Conservation (phyloP, 2,329 filamentous ascomycete genomes). For the Neonectria punicea region DNA sequence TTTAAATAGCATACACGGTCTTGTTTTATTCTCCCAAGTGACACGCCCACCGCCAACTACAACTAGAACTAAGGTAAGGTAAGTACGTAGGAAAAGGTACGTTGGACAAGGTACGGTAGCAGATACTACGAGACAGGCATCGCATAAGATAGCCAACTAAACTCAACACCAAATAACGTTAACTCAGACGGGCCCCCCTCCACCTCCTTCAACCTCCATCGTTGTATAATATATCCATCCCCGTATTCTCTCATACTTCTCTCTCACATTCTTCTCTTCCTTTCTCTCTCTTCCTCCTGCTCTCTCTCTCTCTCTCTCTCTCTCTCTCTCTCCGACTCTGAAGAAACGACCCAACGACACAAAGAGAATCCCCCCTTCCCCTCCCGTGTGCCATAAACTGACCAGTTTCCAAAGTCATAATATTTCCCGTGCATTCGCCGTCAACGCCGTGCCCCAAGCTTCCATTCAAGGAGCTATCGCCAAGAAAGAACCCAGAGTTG, state of each 20-base stretch:
- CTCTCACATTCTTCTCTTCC: slow-evolving; percentile 6
- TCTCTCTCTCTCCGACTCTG: background rate
- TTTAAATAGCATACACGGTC: slow-evolving; percentile 27
- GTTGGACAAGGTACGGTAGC: background rate
- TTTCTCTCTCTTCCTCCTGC: background rate
- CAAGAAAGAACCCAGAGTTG: slow-evolving; percentile 37
- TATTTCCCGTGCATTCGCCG: slow-evolving; percentile 38
- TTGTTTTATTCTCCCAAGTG: slow-evolving; percentile 5
- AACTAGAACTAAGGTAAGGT: slow-evolving; percentile 9
- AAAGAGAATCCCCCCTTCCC: slow-evolving; percentile 27
- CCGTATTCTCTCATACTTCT: background rate
- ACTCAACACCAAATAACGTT: background rate
- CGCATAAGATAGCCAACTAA: slow-evolving; percentile 24
- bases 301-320: background rate
- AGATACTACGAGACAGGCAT: slow-evolving; percentile 17
- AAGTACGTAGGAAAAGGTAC: slow-evolving; percentile 7
- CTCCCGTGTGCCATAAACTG: slow-evolving; percentile 31
- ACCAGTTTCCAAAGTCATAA: slow-evolving; percentile 34
- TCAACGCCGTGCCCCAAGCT: slow-evolving; percentile 43
- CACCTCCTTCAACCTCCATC: background rate
- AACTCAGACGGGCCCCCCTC: background rate
- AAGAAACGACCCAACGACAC: slow-evolving; percentile 18
- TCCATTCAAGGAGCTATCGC: slow-evolving; percentile 40
- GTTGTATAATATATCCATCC: slow-evolving; percentile 8
- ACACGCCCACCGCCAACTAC: slow-evolving; percentile 1